Evolutionary conservation across 192 early-diverging fungal species (phyloP).

Genomic region (Coemansia sp.): DNA sequence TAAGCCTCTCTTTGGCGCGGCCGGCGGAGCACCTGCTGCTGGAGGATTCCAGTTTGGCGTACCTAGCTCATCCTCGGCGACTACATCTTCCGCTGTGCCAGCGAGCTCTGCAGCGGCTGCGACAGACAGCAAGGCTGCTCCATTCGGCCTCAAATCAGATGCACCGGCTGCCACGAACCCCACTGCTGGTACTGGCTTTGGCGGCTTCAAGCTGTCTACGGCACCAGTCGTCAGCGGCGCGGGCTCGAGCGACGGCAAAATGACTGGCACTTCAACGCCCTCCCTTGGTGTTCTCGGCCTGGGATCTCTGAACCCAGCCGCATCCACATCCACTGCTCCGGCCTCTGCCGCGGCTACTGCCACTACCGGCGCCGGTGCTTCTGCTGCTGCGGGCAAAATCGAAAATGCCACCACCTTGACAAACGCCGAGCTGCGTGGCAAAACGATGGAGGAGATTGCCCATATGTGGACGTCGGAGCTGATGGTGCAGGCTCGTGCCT

Average conservation of each 20-base stretch:
- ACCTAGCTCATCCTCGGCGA: constrained; percentile 9
- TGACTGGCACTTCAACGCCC: constrained; percentile 24
- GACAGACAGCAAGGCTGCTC: not conserved
- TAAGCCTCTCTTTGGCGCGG: constrained; percentile 25
- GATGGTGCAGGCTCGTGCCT: constrained; percentile 73
- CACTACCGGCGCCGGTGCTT: constrained; percentile 11
- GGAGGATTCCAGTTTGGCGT: constrained; percentile 35
- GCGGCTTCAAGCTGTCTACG: constrained; percentile 46
- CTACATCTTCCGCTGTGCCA: not conserved
- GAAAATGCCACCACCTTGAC: constrained; percentile 61
- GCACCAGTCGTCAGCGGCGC: constrained; percentile 33
- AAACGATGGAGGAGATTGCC: constrained; percentile 89
- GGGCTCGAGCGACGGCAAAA: constrained; percentile 29
- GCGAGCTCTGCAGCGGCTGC: not conserved
- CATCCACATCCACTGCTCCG: not conserved
- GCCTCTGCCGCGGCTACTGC: not conserved
- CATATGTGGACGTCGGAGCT: constrained; percentile 89
- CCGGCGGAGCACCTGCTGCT: constrained; percentile 35
- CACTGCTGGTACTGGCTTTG: constrained; percentile 44
- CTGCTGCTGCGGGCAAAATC: constrained; percentile 17
- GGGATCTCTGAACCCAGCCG: constrained; percentile 5
- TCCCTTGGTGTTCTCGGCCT: not conserved
- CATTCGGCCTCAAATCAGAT: constrained; percentile 25
- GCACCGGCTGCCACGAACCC: constrained; percentile 41
- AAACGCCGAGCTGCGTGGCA: constrained; percentile 52